These are phyloP conservation scores for Volutella citrinella DNA, from an alignment of 2,329 filamentous ascomycete genomes.

Conservation along the genomic window DNA sequence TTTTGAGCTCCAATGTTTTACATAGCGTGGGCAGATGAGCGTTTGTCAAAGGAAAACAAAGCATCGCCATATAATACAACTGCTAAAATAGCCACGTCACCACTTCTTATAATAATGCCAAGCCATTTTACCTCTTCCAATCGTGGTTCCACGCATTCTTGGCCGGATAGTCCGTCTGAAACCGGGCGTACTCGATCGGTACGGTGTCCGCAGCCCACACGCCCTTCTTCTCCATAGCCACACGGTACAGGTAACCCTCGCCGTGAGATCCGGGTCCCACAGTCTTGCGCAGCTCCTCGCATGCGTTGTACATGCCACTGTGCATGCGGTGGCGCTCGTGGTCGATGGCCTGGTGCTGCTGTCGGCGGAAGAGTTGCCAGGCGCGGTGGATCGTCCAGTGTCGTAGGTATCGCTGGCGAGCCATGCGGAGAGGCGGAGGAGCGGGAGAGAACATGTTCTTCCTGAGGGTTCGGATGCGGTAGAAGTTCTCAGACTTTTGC, in stretches of 20 bases:
- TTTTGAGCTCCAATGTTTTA: too few species aligned
- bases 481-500: constrained; percentile 36
- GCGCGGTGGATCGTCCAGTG: constrained; percentile 99
- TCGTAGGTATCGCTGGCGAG: constrained; percentile 78
- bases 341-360: constrained; percentile 62
- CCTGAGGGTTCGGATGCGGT: constrained; percentile 43
- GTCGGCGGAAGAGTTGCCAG: constrained; percentile 77
- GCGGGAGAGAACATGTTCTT: constrained; percentile 49
- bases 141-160: constrained; percentile 86
- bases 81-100: too few species aligned
- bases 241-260: constrained; percentile 74
- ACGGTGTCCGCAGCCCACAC: constrained; percentile 70
- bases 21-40: too few species aligned
- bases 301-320: constrained; percentile 78
- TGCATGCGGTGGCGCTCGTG: constrained; percentile 75
- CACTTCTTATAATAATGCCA: constrained; percentile 6
- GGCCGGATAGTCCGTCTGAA: constrained; percentile 79
- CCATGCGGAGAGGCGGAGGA: constrained; percentile 77
- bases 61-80: constrained; percentile 6
- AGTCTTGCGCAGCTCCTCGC: constrained; percentile 73
- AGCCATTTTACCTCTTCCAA: constrained; percentile 65
- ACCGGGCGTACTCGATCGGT: constrained; percentile 86
- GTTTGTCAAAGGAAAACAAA: constrained; percentile 3
- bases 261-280: constrained; percentile 55
- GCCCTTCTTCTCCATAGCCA: constrained; percentile 88